Conservation (phyloP, 2,329 filamentous ascomycete species). For the Aschersonia sp. region DNA sequence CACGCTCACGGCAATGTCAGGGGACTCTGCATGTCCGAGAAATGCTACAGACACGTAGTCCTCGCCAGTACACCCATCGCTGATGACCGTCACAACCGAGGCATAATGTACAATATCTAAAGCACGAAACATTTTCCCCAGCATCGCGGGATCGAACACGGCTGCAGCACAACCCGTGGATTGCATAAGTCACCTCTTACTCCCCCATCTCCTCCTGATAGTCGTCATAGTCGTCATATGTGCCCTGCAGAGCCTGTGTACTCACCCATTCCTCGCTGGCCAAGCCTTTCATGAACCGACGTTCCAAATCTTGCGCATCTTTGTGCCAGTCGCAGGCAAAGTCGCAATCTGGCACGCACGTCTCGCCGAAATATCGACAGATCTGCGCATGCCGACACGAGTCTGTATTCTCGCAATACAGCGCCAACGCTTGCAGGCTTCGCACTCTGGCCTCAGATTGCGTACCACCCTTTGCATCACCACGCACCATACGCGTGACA, state of each 20-base stretch:
- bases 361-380: slow-evolving; percentile 64
- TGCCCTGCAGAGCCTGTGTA: slow-evolving; percentile 44
- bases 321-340: slow-evolving; percentile 72
- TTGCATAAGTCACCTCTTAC: no score
- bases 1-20: no score
- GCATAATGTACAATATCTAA: no score
- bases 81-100: no score
- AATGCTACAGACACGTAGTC: no score
- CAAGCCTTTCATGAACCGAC: slow-evolving; percentile 39
- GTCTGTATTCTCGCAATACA: slow-evolving; percentile 67
- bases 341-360: slow-evolving; percentile 43
- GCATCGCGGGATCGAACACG: no score
- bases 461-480: slow-evolving; percentile 24
- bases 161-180: no score
- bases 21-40: no score
- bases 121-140: no score
- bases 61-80: no score
- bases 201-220: slow-evolving; percentile 30
- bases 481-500: slow-evolving; percentile 41
- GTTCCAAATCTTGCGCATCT: slow-evolving; percentile 42
- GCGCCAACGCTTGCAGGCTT: slow-evolving; percentile 54
- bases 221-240: slow-evolving; percentile 41
- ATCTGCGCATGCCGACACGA: slow-evolving; percentile 66
- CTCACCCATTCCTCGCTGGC: slow-evolving; percentile 49
- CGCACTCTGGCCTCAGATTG: slow-evolving; percentile 38